Evolutionary conservation across 192 early-diverging fungal species (phyloP).

Genomic region (Jimgerdemannia flammicorona): DNA sequence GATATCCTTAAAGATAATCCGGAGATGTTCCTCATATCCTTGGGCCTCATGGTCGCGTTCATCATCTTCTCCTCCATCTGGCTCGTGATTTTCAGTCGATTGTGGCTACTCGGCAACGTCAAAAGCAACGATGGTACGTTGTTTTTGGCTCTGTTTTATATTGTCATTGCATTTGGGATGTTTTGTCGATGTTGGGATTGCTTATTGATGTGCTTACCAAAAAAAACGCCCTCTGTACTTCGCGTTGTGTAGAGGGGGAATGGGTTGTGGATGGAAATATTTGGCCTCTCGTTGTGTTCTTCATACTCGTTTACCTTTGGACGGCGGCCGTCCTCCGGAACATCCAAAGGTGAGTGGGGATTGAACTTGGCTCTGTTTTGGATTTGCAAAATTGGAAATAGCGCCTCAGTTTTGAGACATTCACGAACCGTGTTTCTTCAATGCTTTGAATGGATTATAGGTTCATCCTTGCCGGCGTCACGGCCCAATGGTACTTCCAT

Average conservation of each 20-base stretch:
- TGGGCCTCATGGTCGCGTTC: slow-evolving; percentile 51
- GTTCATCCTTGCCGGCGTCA: slow-evolving; percentile 62
- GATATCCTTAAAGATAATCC: slow-evolving; percentile 72
- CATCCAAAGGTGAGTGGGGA: slow-evolving; percentile 71
- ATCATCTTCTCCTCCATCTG: slow-evolving; percentile 59
- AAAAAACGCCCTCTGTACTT: too few species aligned
- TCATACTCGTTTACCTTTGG: slow-evolving; percentile 75
- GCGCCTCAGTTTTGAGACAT: too few species aligned
- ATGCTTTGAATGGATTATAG: too few species aligned
- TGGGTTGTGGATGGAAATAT: slow-evolving; percentile 53
- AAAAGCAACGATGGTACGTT: slow-evolving; percentile 6
- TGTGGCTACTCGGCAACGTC: slow-evolving; percentile 54
- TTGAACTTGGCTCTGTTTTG: too few species aligned
- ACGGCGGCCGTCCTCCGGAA: slow-evolving; percentile 65
- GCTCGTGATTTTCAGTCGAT: slow-evolving; percentile 60
- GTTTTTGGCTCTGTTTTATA: too few species aligned
- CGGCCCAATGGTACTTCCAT: slow-evolving; percentile 82
- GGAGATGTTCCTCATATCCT: slow-evolving; percentile 59
- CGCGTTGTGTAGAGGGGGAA: slow-evolving; percentile 13
- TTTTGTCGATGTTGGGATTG: slow-evolving; percentile 8
- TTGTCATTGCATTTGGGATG: too few species aligned
- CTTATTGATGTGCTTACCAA: neutral
- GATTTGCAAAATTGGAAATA: too few species aligned
- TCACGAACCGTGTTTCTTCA: too few species aligned
- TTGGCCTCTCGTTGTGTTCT: slow-evolving; percentile 47